Base-by-base conservation (phyloP, 2,329 filamentous ascomycete species). In the Colletotrichum horii region DNA sequence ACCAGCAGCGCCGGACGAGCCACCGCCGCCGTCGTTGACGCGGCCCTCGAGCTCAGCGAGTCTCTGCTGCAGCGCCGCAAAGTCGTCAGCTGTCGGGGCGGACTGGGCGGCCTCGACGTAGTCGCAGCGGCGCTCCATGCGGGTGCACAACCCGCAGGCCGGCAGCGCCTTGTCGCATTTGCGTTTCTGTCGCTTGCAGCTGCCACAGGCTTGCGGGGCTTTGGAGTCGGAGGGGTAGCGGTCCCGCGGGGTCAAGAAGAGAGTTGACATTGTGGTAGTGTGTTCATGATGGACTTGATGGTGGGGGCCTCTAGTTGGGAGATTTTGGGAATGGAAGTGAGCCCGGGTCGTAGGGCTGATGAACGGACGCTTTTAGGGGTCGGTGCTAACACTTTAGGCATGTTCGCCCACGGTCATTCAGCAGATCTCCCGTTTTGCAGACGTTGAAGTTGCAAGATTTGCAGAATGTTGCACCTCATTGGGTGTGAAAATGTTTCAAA, bases 141-240 rank as follows among this genome's bases (percentile, higher is more conserved):
- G 83, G 24, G 78, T 78, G 79, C 89, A 91, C 6, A 90, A 83
- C 4, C 83, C 81, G 79, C 89, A 91, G 19, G 81, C 79, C 16
- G 89, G 89, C 2, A 90, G 77, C 6, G 77, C 79, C 80, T 90
- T 90, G 83, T 88, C 86, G 79, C 89, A 90, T 83, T 85, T 88
- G 58, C 89, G 83, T 81, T 90, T 91, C 79, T 90, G 86, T 76
- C 58, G 36, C 30, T 73, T 76, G 34, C 74, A 76, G 30, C 38
- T 73, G 11, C 65, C 70, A 22, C 74, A 76, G 16, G 74, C 74
- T 4, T 72, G 69, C 34, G 73, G 58, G 6, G 73, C 73, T 22
- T 67, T 71, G 11, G 32, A 62, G 14, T 67, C 70, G 19, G 48
- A n/a, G 3, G 48, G 26, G 14, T 58, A 71, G 28, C 52, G 70